phyloP scores from a whole-genome alignment of 2,329 filamentous ascomycete species.

The Colletotrichum siamense region DNA sequence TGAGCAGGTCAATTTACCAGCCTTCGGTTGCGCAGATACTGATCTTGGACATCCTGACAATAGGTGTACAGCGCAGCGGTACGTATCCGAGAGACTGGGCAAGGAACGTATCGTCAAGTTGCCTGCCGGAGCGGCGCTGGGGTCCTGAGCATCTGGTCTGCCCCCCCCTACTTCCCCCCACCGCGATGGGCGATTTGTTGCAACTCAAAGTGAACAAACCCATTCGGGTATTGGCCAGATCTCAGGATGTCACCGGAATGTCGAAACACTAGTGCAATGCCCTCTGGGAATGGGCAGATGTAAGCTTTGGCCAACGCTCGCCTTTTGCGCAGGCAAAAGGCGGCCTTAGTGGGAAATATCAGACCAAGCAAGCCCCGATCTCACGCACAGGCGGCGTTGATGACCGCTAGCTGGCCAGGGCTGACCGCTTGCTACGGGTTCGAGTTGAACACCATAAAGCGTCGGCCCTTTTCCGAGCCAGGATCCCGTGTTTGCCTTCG shows the following conservation, averaged over 20 bases:
- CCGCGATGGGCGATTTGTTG: conserved; percentile 9
- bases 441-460: neutral
- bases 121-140: conserved; percentile 10
- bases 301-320: conserved; percentile 18
- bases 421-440: neutral
- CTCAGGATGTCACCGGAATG: conserved; percentile 14
- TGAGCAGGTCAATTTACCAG: conserved; percentile 15
- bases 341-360: conserved; percentile 9
- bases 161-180: neutral
- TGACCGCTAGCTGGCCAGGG: conserved; percentile 6
- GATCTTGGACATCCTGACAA: neutral
- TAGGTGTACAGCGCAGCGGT: neutral
- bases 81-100: conserved; percentile 2
- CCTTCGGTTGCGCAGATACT: neutral
- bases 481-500: conserved; percentile 10
- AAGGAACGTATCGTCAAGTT: conserved; percentile 1
- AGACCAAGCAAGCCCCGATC: neutral
- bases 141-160: conserved; percentile 7
- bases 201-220: conserved; percentile 17
- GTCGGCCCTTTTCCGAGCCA: conserved; percentile 2
- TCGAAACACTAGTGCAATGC: conserved; percentile 20
- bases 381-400: neutral
- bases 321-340: neutral
- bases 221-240: conserved; percentile 9
- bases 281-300: conserved; percentile 8